Base-by-base conservation (phyloP, 192 early-diverging fungal genomes). In the Coemansia guatemalensis region DNA sequence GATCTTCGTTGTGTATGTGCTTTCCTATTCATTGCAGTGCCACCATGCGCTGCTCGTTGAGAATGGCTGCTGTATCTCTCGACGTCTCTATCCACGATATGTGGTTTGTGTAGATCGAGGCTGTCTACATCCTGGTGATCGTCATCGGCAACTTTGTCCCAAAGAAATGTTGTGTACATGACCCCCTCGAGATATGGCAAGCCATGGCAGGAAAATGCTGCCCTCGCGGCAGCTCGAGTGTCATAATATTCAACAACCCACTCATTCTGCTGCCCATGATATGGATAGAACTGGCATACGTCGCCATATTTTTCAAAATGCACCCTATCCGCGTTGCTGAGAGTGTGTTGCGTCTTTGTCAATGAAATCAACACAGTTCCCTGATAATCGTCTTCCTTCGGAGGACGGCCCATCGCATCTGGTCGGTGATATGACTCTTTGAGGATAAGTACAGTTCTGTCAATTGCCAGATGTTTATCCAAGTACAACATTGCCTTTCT, bases 161-260 rank as follows among this genome's bases (percentile, higher is more conserved):
- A 76, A 27, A 76, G 58, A 32, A 62, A 60, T 25, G 74, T 70
- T 12, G 74, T 67, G 48, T 60, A 55, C 27, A 71, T 41, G 17
- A 44, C 64, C 12, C 68, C 74, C 3, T 58, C 49, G 22, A 24
- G 32, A 9, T 59, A 60, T 25, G 22, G 23, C 27, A 30, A 52
- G 1, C 52, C 57, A 35, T 76, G 49, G 48, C 63, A 64, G 12
- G 25, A 8, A 23, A 55, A 5, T 6, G 52, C 58, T 25, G 74
- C 74, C 0, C 61, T 56, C 5, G 48, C 17, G 20, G 74, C 74
- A 0, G 68, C 39, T 9, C 74, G 68, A 9, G 17, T 25, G 27
- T 76, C 74, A 60, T 67, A 76, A 48, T 70, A 76, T 54, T 76
- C 74, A 41, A 70, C 60, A 54, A 71, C 60, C 60, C 60, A 71